Base-by-base conservation (phyloP, 495 filamentous ascomycete genomes). In the Podospora fimiseda region DNA sequence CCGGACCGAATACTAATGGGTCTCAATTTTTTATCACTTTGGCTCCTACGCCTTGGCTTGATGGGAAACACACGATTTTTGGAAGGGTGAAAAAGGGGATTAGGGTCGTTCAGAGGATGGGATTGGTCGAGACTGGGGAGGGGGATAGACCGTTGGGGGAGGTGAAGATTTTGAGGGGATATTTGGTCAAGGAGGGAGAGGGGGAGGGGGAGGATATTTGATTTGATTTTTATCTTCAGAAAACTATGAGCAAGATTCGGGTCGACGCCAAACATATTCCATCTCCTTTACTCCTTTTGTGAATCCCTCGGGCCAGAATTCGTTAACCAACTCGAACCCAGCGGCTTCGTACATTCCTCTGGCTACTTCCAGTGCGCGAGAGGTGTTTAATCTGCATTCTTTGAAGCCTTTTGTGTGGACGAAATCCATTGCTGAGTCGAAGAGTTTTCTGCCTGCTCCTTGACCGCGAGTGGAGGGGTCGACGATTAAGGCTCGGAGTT, bases 51-150 rank as follows among this genome's bases (percentile, higher is more conserved):
- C 93, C 93, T 1, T 97, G 93, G 93, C 71, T 98, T 53, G 94
- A 98, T 71, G 90, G 90, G 22, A 95, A 95, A 68, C 93, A 98
- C 70, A 96, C 93, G 5, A 96, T 98, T 59, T 98, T 98, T 65
- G 93, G 94, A 8, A 73, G 94, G 40, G 90, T 98, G 20, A 93
- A 89, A 71, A 82, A 70, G 51, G 93, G 93, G 7, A 81, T 98
- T 77, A 70, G 75, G 33, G 75, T 95, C 7, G 86, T 98, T 39
- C 83, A 89, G 74, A 76, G 91, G 48, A 90, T 98, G 85, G 94
- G 93, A 2, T 66, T 93, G 52, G 90, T 95, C 37, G 93, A 88
- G 76, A 95, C 89, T 2, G 89, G 82, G 15, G 62, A 60, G 15
- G 87, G 89, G 53, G 93, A 98, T 68, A 69, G 85, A 60, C 93